Base-by-base conservation (phyloP, 2,329 filamentous ascomycete species). In the Calonectria pseudoturangicola region DNA sequence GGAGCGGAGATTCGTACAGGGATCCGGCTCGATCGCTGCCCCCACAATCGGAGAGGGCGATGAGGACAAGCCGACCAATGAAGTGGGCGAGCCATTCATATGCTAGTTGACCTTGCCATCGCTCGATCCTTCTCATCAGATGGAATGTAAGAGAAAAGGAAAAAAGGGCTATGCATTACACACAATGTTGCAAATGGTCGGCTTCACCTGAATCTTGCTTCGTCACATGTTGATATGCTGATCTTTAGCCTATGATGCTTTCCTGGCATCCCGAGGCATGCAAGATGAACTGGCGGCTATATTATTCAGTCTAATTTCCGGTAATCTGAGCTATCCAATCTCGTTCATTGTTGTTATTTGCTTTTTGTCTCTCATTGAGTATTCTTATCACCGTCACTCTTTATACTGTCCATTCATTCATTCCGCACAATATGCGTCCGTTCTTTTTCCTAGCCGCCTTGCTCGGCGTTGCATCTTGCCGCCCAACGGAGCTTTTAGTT, bases 381-480 rank as follows among this genome's bases (percentile, higher is more conserved):
- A 10, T 16, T 48, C 16, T 63, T 63, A 28, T 33, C 51, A 51
- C 12, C 51, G 64, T 69, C 25, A 28, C 21, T 71, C 70, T 69
- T 47, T 56, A n/a, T 66, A 70, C 74, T 21, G 16, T 50, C 16
- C 41, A 51, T 16, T 56, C 54, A 39, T 64, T 63, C 64, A 33
- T 48, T 73, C 62, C 10, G 13, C 71, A 68, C 48, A 76, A 71
- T 65, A 79, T 79, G 77, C 76, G 77, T 77, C 74, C 77, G 50
- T 74, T 79, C 2, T 16, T 77, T 77, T 66, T 75, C 16, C 28
- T 81, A 8, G 62, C 75, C 25, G 68, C 74, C 67, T 60, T 82
- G 2, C 16, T 81, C 0, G 74, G 73, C 27, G 71, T 72, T 15
- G 73, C 64, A 8, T 7, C 74, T n/a, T 75, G 79, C 66, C 69